Evolutionary conservation across 768 basidiomycete genomes (phyloP).

Genomic region (Neoboletus brunneissimus): DNA sequence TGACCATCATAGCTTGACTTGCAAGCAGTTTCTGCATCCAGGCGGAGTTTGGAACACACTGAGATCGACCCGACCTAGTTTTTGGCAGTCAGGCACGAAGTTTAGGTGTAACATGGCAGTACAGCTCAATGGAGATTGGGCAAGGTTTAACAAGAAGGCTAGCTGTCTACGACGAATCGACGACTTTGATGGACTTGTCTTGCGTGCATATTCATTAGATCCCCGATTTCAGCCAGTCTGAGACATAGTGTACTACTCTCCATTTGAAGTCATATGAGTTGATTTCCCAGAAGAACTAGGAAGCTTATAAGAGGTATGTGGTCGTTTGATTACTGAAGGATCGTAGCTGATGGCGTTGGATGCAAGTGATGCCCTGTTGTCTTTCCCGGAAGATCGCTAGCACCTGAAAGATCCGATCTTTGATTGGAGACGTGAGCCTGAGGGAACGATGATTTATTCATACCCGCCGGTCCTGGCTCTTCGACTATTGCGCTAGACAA

Average conservation of each 20-base stretch:
- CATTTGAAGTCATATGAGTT: neutral
- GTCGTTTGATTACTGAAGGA: neutral
- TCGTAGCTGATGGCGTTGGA: neutral
- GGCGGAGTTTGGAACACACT: neutral
- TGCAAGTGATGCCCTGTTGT: neutral
- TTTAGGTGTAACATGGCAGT: neutral
- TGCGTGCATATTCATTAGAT: neutral
- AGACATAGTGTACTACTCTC: neutral
- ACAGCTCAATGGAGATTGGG: neutral
- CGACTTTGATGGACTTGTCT: neutral
- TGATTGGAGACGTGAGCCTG: neutral
- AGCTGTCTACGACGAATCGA: neutral
- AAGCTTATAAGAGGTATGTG: neutral
- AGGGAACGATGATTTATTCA: too few relatives aligned
- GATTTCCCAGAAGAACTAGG: neutral
- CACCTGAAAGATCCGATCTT: neutral
- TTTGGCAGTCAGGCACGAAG: too few relatives aligned
- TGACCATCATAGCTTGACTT: neutral
- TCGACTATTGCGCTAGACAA: neutral
- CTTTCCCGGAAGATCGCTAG: neutral
- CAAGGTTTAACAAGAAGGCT: neutral
- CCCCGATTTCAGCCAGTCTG: too few relatives aligned
- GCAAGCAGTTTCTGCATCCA: too few relatives aligned
- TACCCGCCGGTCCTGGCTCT: too few relatives aligned
- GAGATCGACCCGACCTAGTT: neutral